These are phyloP conservation scores for Pharnaceum exiguum DNA, from an alignment of 148 eudicot genomes.

Conservation along the genomic window DNA sequence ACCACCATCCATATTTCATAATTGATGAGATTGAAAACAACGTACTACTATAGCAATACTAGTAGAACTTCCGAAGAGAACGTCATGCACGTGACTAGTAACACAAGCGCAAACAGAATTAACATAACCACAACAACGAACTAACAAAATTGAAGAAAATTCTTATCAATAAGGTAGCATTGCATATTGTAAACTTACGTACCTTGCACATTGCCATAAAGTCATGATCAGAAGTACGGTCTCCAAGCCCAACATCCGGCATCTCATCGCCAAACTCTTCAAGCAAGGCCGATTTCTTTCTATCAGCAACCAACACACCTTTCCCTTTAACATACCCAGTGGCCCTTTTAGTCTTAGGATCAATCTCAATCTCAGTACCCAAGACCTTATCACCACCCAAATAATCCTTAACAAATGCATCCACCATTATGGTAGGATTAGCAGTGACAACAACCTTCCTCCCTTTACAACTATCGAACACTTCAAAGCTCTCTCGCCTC, in stretches of 20 bases:
- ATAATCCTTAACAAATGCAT: constrained; percentile 70
- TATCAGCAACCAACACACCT: constrained; percentile 76
- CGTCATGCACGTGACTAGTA: not conserved
- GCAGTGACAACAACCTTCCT: constrained; percentile 85
- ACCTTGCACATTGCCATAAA: constrained; percentile 95
- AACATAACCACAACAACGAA: no score
- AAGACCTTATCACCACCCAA: constrained; percentile 86
- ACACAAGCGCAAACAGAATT: no score
- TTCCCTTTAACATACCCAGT: constrained; percentile 73
- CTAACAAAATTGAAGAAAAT: no score
- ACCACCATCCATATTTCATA: no score
- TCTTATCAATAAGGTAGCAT: no score
- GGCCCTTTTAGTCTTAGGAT: constrained; percentile 65
- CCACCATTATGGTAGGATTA: constrained; percentile 88
- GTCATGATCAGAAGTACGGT: constrained; percentile 86
- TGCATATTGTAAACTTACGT: not conserved
- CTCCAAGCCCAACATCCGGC: constrained; percentile 88
- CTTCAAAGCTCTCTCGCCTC: constrained; percentile 66
- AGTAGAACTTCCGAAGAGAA: no score
- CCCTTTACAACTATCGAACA: constrained; percentile 58
- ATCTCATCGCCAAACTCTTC: constrained; percentile 73
- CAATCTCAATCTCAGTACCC: constrained; percentile 88
- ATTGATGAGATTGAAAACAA: no score
- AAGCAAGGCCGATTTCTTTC: constrained; percentile 57
- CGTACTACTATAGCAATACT: no score